These are phyloP conservation scores for Brasilioporus rufonigricans DNA, from an alignment of 768 basidiomycete genomes.

Conservation along the genomic window DNA sequence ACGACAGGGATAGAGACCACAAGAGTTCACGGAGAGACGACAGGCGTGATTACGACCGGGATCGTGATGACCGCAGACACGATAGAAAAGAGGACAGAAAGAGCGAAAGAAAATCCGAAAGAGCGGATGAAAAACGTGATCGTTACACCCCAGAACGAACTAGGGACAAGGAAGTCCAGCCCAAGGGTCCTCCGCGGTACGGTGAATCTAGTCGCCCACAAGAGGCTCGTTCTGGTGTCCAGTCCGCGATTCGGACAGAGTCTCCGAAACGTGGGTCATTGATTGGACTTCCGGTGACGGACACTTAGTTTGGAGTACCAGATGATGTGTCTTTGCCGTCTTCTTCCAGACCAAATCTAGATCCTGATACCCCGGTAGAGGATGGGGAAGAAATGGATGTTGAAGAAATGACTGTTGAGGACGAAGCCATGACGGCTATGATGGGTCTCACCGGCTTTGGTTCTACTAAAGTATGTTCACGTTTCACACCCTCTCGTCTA, in stretches of 20 bases:
- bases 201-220: slow-evolving; percentile 22
- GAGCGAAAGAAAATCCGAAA: slow-evolving; percentile 30
- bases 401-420: slow-evolving; percentile 66
- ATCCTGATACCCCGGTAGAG: slow-evolving; percentile 46
- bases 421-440: slow-evolving; percentile 80
- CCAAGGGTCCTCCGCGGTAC: slow-evolving; percentile 22
- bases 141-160: slow-evolving; percentile 39
- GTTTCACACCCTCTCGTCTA: background rate
- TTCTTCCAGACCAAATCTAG: slow-evolving; percentile 35
- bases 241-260: slow-evolving; percentile 5
- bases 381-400: slow-evolving; percentile 49
- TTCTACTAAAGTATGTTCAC: slow-evolving; percentile 69
- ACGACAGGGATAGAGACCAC: slow-evolving; percentile 39
- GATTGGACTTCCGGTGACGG: background rate
- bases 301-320: background rate
- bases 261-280: slow-evolving; percentile 15
- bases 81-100: slow-evolving; percentile 35
- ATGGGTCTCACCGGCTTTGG: slow-evolving; percentile 92
- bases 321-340: slow-evolving; percentile 7
- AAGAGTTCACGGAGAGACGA: slow-evolving; percentile 33
- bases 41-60: slow-evolving; percentile 30
- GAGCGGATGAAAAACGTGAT: slow-evolving; percentile 41
- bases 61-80: slow-evolving; percentile 30
- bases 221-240: slow-evolving; percentile 19
- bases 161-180: slow-evolving; percentile 26